Percentiles rank a stretch among this genome's conserved stretches.
These are phyloP conservation scores for Secale cereale DNA, from an alignment of 176 grass and related monocot species.

Conservation along the genomic window DNA sequence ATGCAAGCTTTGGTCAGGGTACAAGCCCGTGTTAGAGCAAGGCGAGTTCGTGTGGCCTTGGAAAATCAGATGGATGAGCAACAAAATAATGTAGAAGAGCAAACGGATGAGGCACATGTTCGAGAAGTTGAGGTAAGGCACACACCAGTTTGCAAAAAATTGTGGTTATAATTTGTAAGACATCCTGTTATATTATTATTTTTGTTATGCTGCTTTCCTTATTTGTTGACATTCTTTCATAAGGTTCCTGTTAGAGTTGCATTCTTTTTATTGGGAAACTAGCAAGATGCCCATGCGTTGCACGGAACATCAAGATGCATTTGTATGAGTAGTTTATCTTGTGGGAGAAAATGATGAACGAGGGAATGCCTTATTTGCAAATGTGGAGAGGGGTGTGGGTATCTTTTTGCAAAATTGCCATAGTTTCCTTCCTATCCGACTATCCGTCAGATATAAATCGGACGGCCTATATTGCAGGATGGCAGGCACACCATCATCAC, in stretches of 20 bases:
- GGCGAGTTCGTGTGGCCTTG: constrained; percentile 76
- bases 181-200: not conserved
- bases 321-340: no score
- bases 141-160: constrained; percentile 8
- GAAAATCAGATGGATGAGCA: constrained; percentile 77
- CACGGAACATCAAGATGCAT: no score
- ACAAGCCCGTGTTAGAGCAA: constrained; percentile 88
- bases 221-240: not conserved
- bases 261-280: not conserved
- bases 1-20: constrained; percentile 97
- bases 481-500: no score
- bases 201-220: not conserved
- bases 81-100: constrained; percentile 41
- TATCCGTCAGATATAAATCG: no score
- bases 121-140: constrained; percentile 77
- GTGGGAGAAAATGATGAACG: no score
- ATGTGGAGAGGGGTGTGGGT: no score
- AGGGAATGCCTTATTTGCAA: no score
- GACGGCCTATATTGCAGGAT: no score
- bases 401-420: no score
- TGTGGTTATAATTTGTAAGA: not conserved
- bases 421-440: no score
- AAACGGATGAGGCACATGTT: constrained; percentile 43
- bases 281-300: no score
- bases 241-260: not conserved